Evolutionary conservation across 345 rosid genomes (phyloP), one percentile per base, ranked within the genome.

Genomic region (Gossypium turneri): DNA sequence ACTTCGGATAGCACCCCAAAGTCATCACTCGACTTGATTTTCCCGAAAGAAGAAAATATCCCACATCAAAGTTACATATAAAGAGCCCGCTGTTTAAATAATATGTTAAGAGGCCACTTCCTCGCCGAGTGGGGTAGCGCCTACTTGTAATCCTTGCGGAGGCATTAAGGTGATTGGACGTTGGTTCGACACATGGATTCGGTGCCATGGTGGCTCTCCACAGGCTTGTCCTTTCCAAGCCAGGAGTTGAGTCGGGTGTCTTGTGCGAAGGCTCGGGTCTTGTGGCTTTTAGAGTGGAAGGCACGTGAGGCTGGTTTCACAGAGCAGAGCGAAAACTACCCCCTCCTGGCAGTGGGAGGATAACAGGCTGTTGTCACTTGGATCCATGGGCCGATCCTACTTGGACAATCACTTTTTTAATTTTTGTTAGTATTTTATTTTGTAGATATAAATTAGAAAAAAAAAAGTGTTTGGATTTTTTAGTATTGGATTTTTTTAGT

Each of bases 91-190:
- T 45, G 13, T 11, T 45, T 45, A 45, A 45, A 45, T 45, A 45
- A 45, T 8, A 10, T 0, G 0, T 45, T 5, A 11, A 45, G 12
- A 11, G 3, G 0, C 0, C 0, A 0, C 0, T 1, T 0, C 6
- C 0, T 0, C 9, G 7, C 41, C 0, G 25, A 19, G 25, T 78
- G 52, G 0, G 20, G 8, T 34, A 7, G 2, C 47, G 24, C 41
- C 7, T 34, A 7, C 41, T 50, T 69, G 60, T 69, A 2, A 69
- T 59, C 57, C 20, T 17, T 3, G 45, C 9, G 69, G 73, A 59
- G 9, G 73, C 2, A 13, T 16, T 15, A 0, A 10, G 1, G 12
- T 51, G 22, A 16, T 51, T n/a, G 47, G 0, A 51, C 15, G 0
- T 50, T 25, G 27, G 47, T 2, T 17, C 12, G 0, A 1, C 20